A percentile compares a stretch with the other conserved stretches of the same genome.
Conservation (phyloP, 306 rosid species). For the Mucuna pruriens region DNA sequence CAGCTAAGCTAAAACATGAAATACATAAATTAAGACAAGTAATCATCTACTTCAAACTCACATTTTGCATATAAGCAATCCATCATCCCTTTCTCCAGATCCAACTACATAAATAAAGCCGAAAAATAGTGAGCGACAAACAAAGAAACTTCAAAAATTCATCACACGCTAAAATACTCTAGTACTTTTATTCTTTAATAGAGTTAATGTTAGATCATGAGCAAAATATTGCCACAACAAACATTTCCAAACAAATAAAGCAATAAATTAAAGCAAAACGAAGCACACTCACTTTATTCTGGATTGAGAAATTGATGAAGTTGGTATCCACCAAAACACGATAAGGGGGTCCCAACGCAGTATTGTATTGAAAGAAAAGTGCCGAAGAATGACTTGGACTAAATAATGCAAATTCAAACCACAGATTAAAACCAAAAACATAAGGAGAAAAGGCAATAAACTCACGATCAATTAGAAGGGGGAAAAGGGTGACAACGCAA, state of each 20-base stretch:
- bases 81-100: constrained; percentile 94
- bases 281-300: constrained; percentile 75
- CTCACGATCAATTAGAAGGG: not conserved
- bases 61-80: constrained; percentile 96
- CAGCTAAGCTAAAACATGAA: not conserved
- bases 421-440: not conserved
- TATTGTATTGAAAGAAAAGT: constrained; percentile 85
- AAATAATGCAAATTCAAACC: constrained; percentile 30
- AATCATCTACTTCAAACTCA: constrained; percentile 49
- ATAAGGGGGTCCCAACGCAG: constrained; percentile 90
- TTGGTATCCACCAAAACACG: constrained; percentile 89
- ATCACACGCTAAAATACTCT: not conserved
- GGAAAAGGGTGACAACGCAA: not conserved
- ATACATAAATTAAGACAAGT: constrained; percentile 3
- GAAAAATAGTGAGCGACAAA: constrained; percentile 30
- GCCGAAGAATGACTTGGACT: constrained; percentile 83
- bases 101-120: constrained; percentile 61
- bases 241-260: not conserved
- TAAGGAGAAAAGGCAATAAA: not conserved
- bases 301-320: constrained; percentile 95
- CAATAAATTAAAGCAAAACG: not conserved
- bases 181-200: not conserved
- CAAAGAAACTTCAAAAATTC: constrained; percentile 7
- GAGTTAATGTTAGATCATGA: not conserved
- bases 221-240: not conserved